Conservation (phyloP, 768 basidiomycete species). For the Russula brevipes region DNA sequence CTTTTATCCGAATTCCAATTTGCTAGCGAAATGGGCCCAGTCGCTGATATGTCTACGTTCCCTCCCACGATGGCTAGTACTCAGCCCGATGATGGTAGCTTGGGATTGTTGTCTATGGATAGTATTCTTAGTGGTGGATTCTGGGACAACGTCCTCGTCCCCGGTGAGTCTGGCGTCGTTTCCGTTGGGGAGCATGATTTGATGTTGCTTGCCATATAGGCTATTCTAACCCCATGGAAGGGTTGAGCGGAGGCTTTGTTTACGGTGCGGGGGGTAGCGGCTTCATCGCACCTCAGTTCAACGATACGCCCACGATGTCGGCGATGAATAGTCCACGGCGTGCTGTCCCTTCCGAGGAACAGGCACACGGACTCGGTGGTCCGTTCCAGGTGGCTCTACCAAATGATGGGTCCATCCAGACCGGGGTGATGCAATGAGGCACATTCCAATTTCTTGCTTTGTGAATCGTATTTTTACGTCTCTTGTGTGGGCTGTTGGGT, state of each 20-base stretch:
- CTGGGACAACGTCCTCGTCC: slow-evolving; percentile 85
- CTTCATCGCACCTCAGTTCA: slow-evolving; percentile 68
- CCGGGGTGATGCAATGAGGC: slow-evolving; percentile 2
- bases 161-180: slow-evolving; percentile 48
- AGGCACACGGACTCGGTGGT: slow-evolving; percentile 28
- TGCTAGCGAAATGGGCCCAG: slow-evolving; percentile 80
- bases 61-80: slow-evolving; percentile 77
- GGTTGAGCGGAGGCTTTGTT: slow-evolving; percentile 78
- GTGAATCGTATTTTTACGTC: background rate
- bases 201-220: slow-evolving; percentile 39
- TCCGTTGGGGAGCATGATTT: slow-evolving; percentile 14
- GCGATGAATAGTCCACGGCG: slow-evolving; percentile 44
- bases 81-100: slow-evolving; percentile 38
- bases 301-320: slow-evolving; percentile 54
- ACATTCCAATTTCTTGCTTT: background rate
- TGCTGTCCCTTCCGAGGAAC: slow-evolving; percentile 22
- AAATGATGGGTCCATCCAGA: slow-evolving; percentile 12
- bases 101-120: slow-evolving; percentile 69
- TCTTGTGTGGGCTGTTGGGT: background rate
- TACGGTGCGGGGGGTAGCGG: slow-evolving; percentile 82
- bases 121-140: slow-evolving; percentile 73
- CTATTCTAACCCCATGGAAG: slow-evolving; percentile 75
- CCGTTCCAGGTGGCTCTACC: slow-evolving; percentile 6
- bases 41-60: slow-evolving; percentile 76
- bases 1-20: slow-evolving; percentile 59